Evolutionary conservation across 2,329 filamentous ascomycete genomes (phyloP).

Genomic region (Leptosphaerulina australis): DNA sequence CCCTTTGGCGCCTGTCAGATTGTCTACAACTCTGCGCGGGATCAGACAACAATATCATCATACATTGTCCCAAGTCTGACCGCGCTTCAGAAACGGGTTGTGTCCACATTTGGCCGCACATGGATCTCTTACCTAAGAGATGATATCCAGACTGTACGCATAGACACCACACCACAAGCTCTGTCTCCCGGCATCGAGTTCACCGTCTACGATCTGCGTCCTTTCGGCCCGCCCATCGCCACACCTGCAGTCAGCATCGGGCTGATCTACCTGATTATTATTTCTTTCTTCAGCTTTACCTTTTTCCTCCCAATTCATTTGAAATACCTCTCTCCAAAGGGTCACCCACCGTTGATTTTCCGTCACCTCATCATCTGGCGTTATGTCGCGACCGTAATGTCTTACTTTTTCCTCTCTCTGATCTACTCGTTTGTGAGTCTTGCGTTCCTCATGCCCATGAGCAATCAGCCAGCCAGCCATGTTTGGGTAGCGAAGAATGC

Average conservation of each 20-base stretch:
- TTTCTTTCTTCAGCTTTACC: slow-evolving; percentile 69
- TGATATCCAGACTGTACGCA: slow-evolving; percentile 36
- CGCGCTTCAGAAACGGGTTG: slow-evolving; percentile 53
- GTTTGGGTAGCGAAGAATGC: slow-evolving; percentile 55
- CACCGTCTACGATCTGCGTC: slow-evolving; percentile 62
- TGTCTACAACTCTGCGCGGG: slow-evolving; percentile 62
- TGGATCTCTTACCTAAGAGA: slow-evolving; percentile 43
- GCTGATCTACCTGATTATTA: slow-evolving; percentile 70
- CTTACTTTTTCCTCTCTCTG: slow-evolving; percentile 67
- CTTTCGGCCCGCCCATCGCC: slow-evolving; percentile 61
- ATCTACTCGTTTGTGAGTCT: slow-evolving; percentile 67
- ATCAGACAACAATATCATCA: slow-evolving; percentile 58
- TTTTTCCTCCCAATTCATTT: slow-evolving; percentile 69
- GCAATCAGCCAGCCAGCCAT: slow-evolving; percentile 52
- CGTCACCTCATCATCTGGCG: slow-evolving; percentile 65
- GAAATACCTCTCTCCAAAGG: slow-evolving; percentile 61
- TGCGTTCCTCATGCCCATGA: slow-evolving; percentile 67
- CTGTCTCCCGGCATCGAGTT: slow-evolving; percentile 63
- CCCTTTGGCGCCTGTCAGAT: slow-evolving; percentile 64
- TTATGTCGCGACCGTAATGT: slow-evolving; percentile 59
- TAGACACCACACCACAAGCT: slow-evolving; percentile 58
- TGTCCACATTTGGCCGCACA: slow-evolving; percentile 55
- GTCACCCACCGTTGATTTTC: slow-evolving; percentile 64
- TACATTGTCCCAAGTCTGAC: slow-evolving; percentile 61
- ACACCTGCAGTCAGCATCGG: slow-evolving; percentile 66